Conservation (phyloP, 1,139 yeast genomes). For the Kodamaea fungicola region DNA sequence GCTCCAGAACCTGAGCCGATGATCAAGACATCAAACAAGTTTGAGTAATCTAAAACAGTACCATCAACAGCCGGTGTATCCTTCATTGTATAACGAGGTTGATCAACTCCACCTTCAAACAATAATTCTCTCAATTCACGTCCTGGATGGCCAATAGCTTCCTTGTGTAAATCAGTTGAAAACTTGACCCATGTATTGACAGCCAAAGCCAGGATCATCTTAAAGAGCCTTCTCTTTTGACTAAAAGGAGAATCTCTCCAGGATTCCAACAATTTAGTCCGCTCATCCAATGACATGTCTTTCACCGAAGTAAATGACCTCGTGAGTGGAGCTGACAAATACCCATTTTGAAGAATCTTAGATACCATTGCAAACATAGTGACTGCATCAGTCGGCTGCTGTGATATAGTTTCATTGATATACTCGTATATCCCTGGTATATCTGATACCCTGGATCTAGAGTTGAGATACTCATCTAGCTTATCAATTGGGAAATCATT, state of each 20-base stretch:
- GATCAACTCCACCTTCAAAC: slow-evolving; percentile 25
- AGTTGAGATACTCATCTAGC: slow-evolving; percentile 29
- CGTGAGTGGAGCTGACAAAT: slow-evolving; percentile 36
- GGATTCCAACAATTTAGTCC: slow-evolving; percentile 25
- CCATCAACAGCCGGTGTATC: slow-evolving; percentile 30
- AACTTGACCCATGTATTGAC: slow-evolving; percentile 19
- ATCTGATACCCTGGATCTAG: slow-evolving; percentile 29
- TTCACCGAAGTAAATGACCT: slow-evolving; percentile 30
- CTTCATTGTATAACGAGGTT: slow-evolving; percentile 29
- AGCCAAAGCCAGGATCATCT: slow-evolving; percentile 22
- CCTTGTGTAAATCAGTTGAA: slow-evolving; percentile 32
- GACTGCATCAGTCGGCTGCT: slow-evolving; percentile 12
- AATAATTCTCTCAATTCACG: slow-evolving; percentile 26
- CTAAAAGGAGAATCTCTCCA: slow-evolving; percentile 40
- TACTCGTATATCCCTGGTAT: slow-evolving; percentile 24
- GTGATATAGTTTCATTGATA: slow-evolving; percentile 9
- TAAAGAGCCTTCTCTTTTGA: slow-evolving; percentile 27
- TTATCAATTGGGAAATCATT: slow-evolving; percentile 26
- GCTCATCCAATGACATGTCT: slow-evolving; percentile 35
- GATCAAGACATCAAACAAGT: slow-evolving; percentile 40
- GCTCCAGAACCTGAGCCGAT: slow-evolving; percentile 60
- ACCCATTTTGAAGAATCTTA: slow-evolving; percentile 27
- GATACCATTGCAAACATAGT: slow-evolving; percentile 25
- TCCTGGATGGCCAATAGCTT: slow-evolving; percentile 35
- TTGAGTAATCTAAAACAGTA: slow-evolving; percentile 32